Evolutionary conservation across 129 eudicot genomes (phyloP), one percentile per base, ranked within the genome.

Genomic region (Chrysanthemum makinoi): DNA sequence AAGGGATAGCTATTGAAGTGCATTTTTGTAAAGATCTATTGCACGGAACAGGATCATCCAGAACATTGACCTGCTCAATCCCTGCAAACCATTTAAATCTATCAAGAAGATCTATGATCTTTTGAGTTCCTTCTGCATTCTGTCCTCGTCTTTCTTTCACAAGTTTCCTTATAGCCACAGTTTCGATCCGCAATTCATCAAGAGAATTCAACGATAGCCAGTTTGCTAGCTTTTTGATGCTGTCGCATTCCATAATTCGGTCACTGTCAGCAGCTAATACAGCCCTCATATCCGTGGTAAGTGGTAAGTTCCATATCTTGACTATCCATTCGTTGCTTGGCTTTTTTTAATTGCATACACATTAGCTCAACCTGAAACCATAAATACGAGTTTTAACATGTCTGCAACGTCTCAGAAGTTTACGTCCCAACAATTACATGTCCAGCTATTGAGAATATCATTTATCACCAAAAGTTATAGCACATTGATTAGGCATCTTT

Each of bases 271-370:
- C n/a, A n/a, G n/a, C n/a, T n/a, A n/a, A n/a, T n/a, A n/a, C n/a
- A n/a, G n/a, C n/a, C n/a, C n/a, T n/a, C n/a, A n/a, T n/a, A n/a
- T n/a, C n/a, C n/a, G n/a, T n/a, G n/a, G n/a, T n/a, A n/a, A n/a
- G 82, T 85, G 1, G 89, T 71, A 1, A 89, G 87, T 60, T 93
- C 96, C 90, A 93, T 89, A 65, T 93, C 96, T 67, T 87, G 96
- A 12, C 84, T 87, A 64, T 93, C 92, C 3, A 80, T 78, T 66
- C 87, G 75, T 26, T 48, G 69, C 64, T 83, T 89, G 2, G 91
- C 89, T 68, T 88, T 72, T 52, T 65, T 87, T 1, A 93, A 77
- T 82, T 93, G 95, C 64, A 48, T 56, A 3, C 85, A 53, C 80
- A 85, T 78, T 57, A 87, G 75, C 77, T 89, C 92, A 24, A 87